Evolutionary conservation across 1,284 basidiomycete species (phyloP).

Genomic region (Cutaneotrichosporon mucoides): DNA sequence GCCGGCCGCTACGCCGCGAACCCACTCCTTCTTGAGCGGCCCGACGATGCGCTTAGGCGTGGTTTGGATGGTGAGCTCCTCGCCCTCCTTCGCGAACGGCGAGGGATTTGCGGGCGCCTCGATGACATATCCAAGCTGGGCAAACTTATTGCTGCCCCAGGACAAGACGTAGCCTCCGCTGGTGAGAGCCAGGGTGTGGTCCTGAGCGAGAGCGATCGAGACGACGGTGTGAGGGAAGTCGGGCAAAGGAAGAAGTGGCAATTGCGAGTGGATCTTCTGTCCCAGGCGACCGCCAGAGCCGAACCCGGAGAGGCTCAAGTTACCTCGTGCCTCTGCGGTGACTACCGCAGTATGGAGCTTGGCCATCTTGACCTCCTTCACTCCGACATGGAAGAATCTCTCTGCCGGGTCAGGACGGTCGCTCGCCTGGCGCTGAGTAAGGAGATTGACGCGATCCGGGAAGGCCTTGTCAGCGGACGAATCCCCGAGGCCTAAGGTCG

Average conservation of each 20-base stretch:
- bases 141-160: slow-evolving; percentile 86
- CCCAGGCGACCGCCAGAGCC: slow-evolving; percentile 79
- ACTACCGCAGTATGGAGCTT: slow-evolving; percentile 75
- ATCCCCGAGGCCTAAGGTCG: slow-evolving; percentile 76
- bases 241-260: slow-evolving; percentile 61
- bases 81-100: slow-evolving; percentile 32
- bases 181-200: slow-evolving; percentile 87
- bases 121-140: slow-evolving; percentile 81
- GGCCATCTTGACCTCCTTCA: slow-evolving; percentile 69
- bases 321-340: slow-evolving; percentile 67
- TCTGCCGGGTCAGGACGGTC: slow-evolving; percentile 39
- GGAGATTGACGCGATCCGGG: slow-evolving; percentile 69
- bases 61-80: slow-evolving; percentile 63
- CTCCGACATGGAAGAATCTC: slow-evolving; percentile 55
- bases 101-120: slow-evolving; percentile 53
- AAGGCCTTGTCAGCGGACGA: slow-evolving; percentile 65
- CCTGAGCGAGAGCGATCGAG: slow-evolving; percentile 79
- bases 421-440: slow-evolving; percentile 51
- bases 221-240: slow-evolving; percentile 58
- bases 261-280: slow-evolving; percentile 72
- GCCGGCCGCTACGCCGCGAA: slow-evolving; percentile 80
- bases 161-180: slow-evolving; percentile 74
- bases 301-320: slow-evolving; percentile 79
- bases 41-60: slow-evolving; percentile 72
- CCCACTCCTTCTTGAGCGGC: slow-evolving; percentile 71